Evolutionary conservation across 495 filamentous ascomycete species (phyloP).

Genomic region (Pseudoneurospora amorphoporcata): DNA sequence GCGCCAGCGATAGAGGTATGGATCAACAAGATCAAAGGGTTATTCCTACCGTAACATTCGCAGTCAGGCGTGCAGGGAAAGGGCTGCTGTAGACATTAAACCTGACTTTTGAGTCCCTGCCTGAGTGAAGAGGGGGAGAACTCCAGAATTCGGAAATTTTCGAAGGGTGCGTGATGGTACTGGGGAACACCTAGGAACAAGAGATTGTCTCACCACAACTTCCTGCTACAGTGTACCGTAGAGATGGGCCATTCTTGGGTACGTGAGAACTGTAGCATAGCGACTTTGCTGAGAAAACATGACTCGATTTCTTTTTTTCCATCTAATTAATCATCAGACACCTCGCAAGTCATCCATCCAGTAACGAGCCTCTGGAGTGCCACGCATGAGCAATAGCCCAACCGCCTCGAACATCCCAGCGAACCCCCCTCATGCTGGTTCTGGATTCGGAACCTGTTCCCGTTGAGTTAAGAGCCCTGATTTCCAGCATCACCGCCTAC

Average conservation of each 20-base stretch:
- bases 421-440: not conserved
- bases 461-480: not conserved
- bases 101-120: not conserved
- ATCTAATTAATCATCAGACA: not conserved
- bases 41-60: not conserved
- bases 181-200: not conserved
- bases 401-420: not conserved
- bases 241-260: not conserved
- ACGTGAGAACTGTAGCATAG: not conserved
- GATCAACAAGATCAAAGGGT: not conserved
- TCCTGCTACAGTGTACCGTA: not conserved
- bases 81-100: not conserved
- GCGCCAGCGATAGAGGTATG: not conserved
- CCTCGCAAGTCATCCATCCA: not conserved
- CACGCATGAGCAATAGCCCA: not conserved
- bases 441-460: not conserved
- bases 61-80: not conserved
- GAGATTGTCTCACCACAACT: not conserved
- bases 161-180: not conserved
- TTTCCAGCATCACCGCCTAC: not conserved
- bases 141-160: not conserved
- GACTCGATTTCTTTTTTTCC: too few relatives aligned
- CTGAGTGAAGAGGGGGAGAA: not conserved
- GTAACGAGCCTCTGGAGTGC: not conserved
- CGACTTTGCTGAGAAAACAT: not conserved